phyloP scores from a whole-genome alignment of 345 rosid species.

The Acer saccharum region DNA sequence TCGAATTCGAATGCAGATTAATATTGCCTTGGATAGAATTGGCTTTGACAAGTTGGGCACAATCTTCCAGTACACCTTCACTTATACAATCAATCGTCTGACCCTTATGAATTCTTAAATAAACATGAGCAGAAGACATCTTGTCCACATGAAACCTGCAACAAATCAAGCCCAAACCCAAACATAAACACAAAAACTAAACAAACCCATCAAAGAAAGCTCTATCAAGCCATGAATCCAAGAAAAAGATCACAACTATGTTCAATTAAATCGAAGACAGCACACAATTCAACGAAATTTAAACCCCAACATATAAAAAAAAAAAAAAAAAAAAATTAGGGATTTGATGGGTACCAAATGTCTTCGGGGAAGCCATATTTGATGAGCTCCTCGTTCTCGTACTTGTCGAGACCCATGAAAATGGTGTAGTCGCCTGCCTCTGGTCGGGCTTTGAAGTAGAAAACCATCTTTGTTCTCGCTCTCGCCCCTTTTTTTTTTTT shows the following conservation, averaged over 20 bases:
- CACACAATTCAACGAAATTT: neutral
- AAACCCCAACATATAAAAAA: neutral
- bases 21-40: constrained; percentile 90
- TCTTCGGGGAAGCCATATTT: constrained; percentile 98
- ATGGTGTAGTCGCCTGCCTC: constrained; percentile 98
- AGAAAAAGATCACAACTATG: neutral
- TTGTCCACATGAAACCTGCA: constrained; percentile 98
- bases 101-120: constrained; percentile 83
- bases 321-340: neutral
- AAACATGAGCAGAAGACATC: constrained; percentile 99
- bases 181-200: neutral
- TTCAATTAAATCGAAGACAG: neutral
- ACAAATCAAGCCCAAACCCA: constrained; percentile 4
- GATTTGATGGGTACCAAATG: constrained; percentile 55
- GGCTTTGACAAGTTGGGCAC: constrained; percentile 98
- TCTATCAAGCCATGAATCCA: neutral
- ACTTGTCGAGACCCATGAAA: constrained; percentile 98
- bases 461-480: constrained; percentile 46
- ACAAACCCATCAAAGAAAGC: neutral
- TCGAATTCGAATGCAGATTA: neutral
- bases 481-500: neutral
- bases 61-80: constrained; percentile 89
- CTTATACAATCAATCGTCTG: constrained; percentile 84
- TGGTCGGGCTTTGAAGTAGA: constrained; percentile 94
- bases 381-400: constrained; percentile 99